These are phyloP conservation scores for Cornus florida DNA, from an alignment of 148 eudicot species.

Conservation along the genomic window DNA sequence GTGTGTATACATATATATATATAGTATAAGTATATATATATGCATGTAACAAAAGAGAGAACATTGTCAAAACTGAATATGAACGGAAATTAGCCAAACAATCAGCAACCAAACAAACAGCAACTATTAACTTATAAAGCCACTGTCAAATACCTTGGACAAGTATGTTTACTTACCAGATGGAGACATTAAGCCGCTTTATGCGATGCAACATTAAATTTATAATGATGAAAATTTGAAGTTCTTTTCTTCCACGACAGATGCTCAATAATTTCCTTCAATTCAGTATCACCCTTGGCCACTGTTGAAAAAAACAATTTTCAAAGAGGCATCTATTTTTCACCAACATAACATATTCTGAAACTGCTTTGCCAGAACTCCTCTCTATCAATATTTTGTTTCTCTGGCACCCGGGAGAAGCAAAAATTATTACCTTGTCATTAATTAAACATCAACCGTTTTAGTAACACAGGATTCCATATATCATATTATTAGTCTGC, in stretches of 20 bases:
- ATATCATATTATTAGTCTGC: too few species aligned
- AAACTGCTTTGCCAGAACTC: background rate
- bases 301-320: background rate
- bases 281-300: background rate
- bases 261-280: background rate
- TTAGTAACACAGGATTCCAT: too few species aligned
- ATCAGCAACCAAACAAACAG: background rate
- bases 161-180: background rate
- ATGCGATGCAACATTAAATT: background rate
- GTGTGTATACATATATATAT: too few species aligned
- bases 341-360: background rate
- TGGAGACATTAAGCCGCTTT: background rate
- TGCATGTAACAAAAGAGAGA: too few species aligned
- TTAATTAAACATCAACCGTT: too few species aligned
- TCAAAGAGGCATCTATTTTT: background rate
- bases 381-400: too few species aligned
- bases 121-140: background rate
- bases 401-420: too few species aligned
- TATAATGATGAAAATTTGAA: background rate
- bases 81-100: background rate
- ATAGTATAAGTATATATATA: too few species aligned
- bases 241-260: background rate
- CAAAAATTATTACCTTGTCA: too few species aligned
- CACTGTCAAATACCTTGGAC: background rate
- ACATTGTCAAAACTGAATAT: too few species aligned